Evolutionary conservation across 805 yeast genomes (phyloP).

Genomic region (Nakazawaea populi): DNA sequence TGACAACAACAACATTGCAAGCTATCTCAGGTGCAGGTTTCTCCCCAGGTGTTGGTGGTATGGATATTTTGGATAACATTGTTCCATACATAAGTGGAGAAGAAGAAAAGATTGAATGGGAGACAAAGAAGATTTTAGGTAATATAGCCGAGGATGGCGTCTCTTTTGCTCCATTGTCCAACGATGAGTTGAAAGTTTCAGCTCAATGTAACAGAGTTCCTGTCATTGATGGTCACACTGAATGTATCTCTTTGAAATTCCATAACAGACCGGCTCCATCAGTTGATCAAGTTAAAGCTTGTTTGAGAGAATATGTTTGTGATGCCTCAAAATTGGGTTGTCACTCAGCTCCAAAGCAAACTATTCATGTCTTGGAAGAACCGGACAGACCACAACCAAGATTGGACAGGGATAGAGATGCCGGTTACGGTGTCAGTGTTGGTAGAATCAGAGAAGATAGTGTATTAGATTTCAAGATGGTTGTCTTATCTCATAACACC

Average conservation of each 20-base stretch:
- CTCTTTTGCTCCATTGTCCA: conserved; percentile 52
- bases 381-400: conserved; percentile 96
- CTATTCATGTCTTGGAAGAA: conserved; percentile 89
- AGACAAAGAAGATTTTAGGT: conserved; percentile 92
- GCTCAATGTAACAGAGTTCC: conserved; percentile 98
- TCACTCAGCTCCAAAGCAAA: conserved; percentile 87
- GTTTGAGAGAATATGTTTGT: conserved; percentile 67
- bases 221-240: conserved; percentile 97
- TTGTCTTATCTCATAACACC: conserved; percentile 95
- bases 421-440: conserved; percentile 89
- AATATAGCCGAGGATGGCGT: conserved; percentile 42
- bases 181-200: conserved; percentile 74
- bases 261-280: conserved; percentile 80
- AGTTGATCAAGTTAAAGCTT: conserved; percentile 68
- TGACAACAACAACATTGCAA: conserved; percentile 89
- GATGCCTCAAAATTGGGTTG: conserved; percentile 80
- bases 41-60: conserved; percentile 95
- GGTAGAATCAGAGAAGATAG: conserved; percentile 94
- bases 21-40: conserved; percentile 99
- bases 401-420: conserved; percentile 92
- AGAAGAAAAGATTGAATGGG: conserved; percentile 98
- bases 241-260: conserved; percentile 83
- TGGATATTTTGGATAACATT: conserved; percentile 89
- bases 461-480: conserved; percentile 91
- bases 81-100: conserved; percentile 95